A percentile compares a stretch with the other conserved stretches of the same genome.
phyloP scores from a whole-genome alignment of 208 protist genomes.

The Trypanosoma platydactyli region DNA sequence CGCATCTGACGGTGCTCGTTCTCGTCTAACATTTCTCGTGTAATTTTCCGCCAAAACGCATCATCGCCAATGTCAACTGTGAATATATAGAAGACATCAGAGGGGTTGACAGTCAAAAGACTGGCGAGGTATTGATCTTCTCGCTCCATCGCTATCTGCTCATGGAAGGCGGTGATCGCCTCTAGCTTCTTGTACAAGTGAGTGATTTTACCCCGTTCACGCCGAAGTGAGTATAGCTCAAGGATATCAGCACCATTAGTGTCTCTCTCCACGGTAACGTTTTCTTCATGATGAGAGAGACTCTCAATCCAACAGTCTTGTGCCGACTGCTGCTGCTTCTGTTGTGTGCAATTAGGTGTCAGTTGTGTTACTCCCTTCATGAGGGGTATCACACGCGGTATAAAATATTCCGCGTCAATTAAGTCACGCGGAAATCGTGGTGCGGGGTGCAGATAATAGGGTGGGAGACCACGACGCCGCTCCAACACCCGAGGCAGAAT shows the following conservation, averaged over 20 bases:
- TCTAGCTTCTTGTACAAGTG: conserved; percentile 45
- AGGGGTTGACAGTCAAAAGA: conserved; percentile 49
- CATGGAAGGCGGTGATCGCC: conserved; percentile 41
- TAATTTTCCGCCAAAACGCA: conserved; percentile 50
- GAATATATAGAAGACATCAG: conserved; percentile 69
- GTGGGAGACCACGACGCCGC: conserved; percentile 58
- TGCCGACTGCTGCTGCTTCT: neutral
- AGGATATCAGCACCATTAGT: conserved; percentile 47
- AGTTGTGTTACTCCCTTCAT: conserved; percentile 49
- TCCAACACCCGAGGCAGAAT: conserved; percentile 64
- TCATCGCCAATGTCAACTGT: conserved; percentile 78
- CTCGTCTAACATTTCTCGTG: conserved; percentile 33
- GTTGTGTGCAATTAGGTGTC: neutral
- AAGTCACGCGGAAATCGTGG: conserved; percentile 51
- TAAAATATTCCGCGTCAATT: conserved; percentile 27
- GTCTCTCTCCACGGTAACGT: conserved; percentile 1
- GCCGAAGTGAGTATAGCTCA: conserved; percentile 51
- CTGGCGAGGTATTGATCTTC: conserved; percentile 71
- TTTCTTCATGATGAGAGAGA: conserved; percentile 3
- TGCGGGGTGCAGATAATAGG: conserved; percentile 44
- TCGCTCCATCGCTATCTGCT: conserved; percentile 61
- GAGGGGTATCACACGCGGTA: conserved; percentile 29
- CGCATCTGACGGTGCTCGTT: conserved; percentile 56
- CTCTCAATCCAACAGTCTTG: conserved; percentile 20
- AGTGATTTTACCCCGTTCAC: conserved; percentile 54